Percentiles rank a stretch among this genome's conserved stretches.
Conservation (phyloP, 805 yeast genomes). For the Barnettozyma pratensis region DNA sequence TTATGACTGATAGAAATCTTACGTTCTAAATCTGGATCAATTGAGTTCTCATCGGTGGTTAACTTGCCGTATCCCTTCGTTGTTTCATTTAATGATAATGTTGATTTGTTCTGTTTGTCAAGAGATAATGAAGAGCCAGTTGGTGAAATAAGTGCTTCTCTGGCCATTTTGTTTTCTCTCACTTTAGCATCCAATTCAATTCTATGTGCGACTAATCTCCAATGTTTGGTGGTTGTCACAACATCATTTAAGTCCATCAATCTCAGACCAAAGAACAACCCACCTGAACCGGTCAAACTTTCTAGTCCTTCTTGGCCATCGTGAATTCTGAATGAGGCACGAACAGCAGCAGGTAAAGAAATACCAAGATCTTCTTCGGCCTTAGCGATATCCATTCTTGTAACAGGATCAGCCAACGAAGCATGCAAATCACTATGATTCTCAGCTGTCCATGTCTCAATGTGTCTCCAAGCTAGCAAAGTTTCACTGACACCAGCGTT, state of each 20-base stretch:
- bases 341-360: slow-evolving; percentile 72
- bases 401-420: slow-evolving; percentile 73
- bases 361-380: slow-evolving; percentile 79
- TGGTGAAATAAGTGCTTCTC: slow-evolving; percentile 22
- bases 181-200: slow-evolving; percentile 25
- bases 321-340: slow-evolving; percentile 73
- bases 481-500: slow-evolving; percentile 70
- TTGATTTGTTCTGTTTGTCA: slow-evolving; percentile 15
- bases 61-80: slow-evolving; percentile 26
- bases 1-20: slow-evolving; percentile 14
- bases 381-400: slow-evolving; percentile 71
- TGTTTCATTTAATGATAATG: slow-evolving; percentile 23
- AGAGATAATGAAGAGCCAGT: slow-evolving; percentile 22
- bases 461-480: slow-evolving; percentile 81
- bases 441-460: slow-evolving; percentile 75
- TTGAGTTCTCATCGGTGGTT: slow-evolving; percentile 11
- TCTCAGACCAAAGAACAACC: slow-evolving; percentile 76
- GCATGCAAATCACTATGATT: slow-evolving; percentile 79
- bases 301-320: slow-evolving; percentile 89
- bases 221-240: slow-evolving; percentile 72
- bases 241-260: slow-evolving; percentile 78
- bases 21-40: slow-evolving; percentile 17
- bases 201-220: slow-evolving; percentile 70
- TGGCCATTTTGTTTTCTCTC: slow-evolving; percentile 17
- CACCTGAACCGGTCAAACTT: slow-evolving; percentile 59